Conservation (phyloP, 345 rosid genomes). For the Chamaenerion angustifolium region DNA sequence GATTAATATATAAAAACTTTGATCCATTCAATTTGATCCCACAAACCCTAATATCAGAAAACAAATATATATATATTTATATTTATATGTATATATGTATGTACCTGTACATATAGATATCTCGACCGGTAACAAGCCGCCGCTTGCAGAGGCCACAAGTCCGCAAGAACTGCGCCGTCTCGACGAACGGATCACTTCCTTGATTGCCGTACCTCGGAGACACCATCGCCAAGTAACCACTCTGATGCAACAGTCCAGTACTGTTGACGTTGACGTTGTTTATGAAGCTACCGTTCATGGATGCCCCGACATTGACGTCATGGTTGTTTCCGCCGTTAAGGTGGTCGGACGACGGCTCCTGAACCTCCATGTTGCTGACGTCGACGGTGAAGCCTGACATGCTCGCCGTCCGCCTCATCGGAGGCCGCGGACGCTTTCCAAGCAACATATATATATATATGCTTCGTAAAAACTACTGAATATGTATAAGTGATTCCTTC, state of each 20-base stretch:
- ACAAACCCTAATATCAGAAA: background rate
- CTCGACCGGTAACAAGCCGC: conserved; percentile 50
- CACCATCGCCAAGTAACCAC: conserved; percentile 24
- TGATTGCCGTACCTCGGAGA: conserved; percentile 25
- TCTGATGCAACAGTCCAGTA: conserved; percentile 10
- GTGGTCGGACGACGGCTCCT: background rate
- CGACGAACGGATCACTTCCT: conserved; percentile 8
- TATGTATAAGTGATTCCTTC: background rate
- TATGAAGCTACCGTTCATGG: background rate
- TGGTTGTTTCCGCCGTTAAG: background rate
- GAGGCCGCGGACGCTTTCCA: conserved; percentile 11
- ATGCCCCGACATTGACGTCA: background rate
- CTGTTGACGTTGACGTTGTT: background rate
- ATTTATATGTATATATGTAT: background rate
- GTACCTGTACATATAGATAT: conserved; percentile 83
- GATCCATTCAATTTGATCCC: no score
- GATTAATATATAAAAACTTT: no score
- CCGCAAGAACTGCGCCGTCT: conserved; percentile 34
- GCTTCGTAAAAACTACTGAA: no score
- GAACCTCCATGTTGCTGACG: background rate
- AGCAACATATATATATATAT: conserved; percentile 6
- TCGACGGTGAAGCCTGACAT: conserved; percentile 5
- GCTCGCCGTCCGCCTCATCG: conserved; percentile 12
- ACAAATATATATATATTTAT: no score
- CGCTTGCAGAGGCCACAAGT: conserved; percentile 67